Percentiles rank a stretch among this genome's conserved stretches.
These are phyloP conservation scores for Lepidopterella palustris DNA, from an alignment of 495 filamentous ascomycete genomes.

Conservation along the genomic window DNA sequence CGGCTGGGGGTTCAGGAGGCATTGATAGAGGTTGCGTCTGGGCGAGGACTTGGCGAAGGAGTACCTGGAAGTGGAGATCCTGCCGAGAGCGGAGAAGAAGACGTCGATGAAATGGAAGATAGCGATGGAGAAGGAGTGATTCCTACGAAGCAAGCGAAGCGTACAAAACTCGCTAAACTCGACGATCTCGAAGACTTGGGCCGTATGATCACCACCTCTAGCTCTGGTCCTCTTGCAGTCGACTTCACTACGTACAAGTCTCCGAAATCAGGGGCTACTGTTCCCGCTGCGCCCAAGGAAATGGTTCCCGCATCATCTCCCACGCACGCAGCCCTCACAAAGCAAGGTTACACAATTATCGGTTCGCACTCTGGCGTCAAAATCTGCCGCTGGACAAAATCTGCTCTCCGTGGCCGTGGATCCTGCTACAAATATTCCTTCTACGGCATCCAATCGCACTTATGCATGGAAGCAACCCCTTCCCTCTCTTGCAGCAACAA, in stretches of 20 bases:
- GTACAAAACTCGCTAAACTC: slow-evolving; percentile 43
- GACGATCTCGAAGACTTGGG: slow-evolving; percentile 88
- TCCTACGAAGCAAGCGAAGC: slow-evolving; percentile 30
- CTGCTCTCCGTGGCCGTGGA: slow-evolving; percentile 86
- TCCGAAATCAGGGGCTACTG: slow-evolving; percentile 32
- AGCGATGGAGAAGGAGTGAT: slow-evolving; percentile 51
- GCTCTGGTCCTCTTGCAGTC: slow-evolving; percentile 56
- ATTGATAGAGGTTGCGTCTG: slow-evolving; percentile 54
- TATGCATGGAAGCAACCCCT: slow-evolving; percentile 96
- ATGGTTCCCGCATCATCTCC: slow-evolving; percentile 91
- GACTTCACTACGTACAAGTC: slow-evolving; percentile 71
- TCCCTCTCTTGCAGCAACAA: slow-evolving; percentile 96
- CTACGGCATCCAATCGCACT: slow-evolving; percentile 90
- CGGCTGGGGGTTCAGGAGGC: slow-evolving; percentile 63
- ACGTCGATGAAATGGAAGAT: slow-evolving; percentile 50
- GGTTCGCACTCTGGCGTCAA: slow-evolving; percentile 95
- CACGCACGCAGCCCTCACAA: slow-evolving; percentile 80
- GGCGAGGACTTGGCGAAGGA: slow-evolving; percentile 68
- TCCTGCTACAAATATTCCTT: slow-evolving; percentile 97
- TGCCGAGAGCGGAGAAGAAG: slow-evolving; percentile 75
- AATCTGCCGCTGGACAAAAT: slow-evolving; percentile 98
- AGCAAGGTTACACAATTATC: slow-evolving; percentile 93
- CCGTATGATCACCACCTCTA: slow-evolving; percentile 46
- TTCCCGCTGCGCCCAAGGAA: slow-evolving; percentile 56
- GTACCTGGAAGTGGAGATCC: slow-evolving; percentile 75